phyloP scores from a whole-genome alignment of 306 rosid genomes.

The Gynostemma pentaphyllum region DNA sequence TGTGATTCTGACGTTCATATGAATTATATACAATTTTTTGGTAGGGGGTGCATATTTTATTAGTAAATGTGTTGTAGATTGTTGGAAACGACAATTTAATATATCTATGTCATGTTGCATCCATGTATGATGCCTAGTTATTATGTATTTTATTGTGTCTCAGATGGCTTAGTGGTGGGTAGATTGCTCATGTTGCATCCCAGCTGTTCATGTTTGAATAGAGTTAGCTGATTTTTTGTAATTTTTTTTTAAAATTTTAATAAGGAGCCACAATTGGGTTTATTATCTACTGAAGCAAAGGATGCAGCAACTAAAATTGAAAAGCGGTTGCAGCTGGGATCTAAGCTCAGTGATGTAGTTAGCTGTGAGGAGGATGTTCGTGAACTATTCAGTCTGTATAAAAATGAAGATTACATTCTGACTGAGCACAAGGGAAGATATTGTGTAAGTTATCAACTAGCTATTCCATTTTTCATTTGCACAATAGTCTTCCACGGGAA shows the following conservation, averaged over 20 bases:
- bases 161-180: neutral
- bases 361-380: slow-evolving; percentile 47
- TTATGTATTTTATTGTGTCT: neutral
- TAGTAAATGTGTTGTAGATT: too few species aligned
- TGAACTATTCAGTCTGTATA: slow-evolving; percentile 58
- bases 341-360: slow-evolving; percentile 70
- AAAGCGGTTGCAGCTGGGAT: slow-evolving; percentile 66
- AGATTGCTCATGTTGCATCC: neutral
- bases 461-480: neutral
- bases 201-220: neutral
- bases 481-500: neutral
- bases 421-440: slow-evolving; percentile 57
- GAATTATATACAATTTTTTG: too few species aligned
- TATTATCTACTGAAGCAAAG: slow-evolving; percentile 65
- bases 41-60: too few species aligned
- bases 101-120: too few species aligned
- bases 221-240: neutral
- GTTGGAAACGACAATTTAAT: too few species aligned
- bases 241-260: neutral
- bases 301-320: slow-evolving; percentile 76
- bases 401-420: slow-evolving; percentile 72
- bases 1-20: too few species aligned
- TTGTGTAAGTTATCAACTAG: slow-evolving; percentile 56
- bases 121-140: too few species aligned
- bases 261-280: slow-evolving; percentile 31